Base-by-base conservation (phyloP, 176 grass and related monocot species). In the Areca catechu region DNA sequence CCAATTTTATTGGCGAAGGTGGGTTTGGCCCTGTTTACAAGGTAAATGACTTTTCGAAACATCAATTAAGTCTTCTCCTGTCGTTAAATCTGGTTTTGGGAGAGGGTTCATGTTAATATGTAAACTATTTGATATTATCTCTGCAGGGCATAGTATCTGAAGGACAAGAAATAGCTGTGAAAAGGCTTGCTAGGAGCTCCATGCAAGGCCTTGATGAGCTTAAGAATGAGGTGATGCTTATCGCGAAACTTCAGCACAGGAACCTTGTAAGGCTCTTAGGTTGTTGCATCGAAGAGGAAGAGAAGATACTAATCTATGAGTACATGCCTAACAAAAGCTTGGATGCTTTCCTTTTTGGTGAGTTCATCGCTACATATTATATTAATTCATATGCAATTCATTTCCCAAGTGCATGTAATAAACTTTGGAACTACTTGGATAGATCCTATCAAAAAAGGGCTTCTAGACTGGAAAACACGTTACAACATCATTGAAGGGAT, bases 261-360 rank as follows among this genome's bases (percentile, higher is more conserved):
- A 67, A 67, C 29, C 64, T 67, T 43, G 64, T 67, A 15, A 67
- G 18, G 25, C 25, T 67, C 6, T 67, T 67, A 9, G 64, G 64
- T 3, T 67, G 64, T 34, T 67, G 64, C 64, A 54, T 67, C 30
- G 51, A 67, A 22, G 51, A 55, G 7, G 22, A 67, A 12, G 65
- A 67, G 51, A 67, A 22, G 65, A 67, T 67, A 15, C 51, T 67
- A 0, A 67, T 67, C n/a, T 67, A 67, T 23, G 65, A 67, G 37
- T 67, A 67, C 65, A 55, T 67, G 65, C 65, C 65, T 51, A 67
- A 67, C 50, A 43, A 37, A 54, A 67, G 65, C 25, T 43, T 67
- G 23, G 65, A 67, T 67, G 50, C 19, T 5, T 67, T 67, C 18
- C 50, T 67, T 20, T 67, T 21, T 16, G 65, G 65, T 67, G 18